Evolutionary conservation across 306 rosid species (phyloP).

Genomic region (Casuarina equisetifolia): DNA sequence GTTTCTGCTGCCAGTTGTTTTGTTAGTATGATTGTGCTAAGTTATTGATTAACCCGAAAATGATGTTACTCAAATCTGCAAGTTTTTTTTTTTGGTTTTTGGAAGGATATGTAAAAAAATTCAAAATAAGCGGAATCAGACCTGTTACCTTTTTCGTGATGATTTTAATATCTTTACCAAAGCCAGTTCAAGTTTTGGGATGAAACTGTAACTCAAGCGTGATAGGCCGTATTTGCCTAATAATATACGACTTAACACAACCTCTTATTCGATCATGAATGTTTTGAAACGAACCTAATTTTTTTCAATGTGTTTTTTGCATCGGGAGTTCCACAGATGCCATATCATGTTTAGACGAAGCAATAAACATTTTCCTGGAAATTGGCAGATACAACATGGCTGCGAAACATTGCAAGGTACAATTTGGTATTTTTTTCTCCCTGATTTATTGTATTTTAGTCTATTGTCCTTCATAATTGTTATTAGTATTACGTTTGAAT

Average conservation of each 20-base stretch:
- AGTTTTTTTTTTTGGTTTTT: neutral
- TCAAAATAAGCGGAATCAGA: neutral
- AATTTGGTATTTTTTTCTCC: neutral
- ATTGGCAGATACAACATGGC: conserved; percentile 50
- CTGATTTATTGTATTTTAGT: conserved; percentile 5
- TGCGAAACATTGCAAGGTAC: conserved; percentile 53
- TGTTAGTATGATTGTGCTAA: neutral
- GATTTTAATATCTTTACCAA: neutral
- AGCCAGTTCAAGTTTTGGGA: neutral
- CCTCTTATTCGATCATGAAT: neutral
- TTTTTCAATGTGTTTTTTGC: neutral
- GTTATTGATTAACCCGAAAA: too few relatives aligned
- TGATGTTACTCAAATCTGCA: neutral
- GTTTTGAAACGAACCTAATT: neutral
- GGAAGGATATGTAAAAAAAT: neutral
- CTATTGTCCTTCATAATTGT: neutral
- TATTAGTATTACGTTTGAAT: neutral
- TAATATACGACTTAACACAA: neutral
- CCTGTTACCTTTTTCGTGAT: neutral
- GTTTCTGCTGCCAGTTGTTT: neutral
- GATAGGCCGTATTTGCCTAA: neutral
- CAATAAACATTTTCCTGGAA: conserved; percentile 41
- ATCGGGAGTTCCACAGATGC: conserved; percentile 34
- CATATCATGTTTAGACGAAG: conserved; percentile 49
- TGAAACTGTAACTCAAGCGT: neutral